These are phyloP conservation scores for Naganishia kalamii DNA, from an alignment of 768 basidiomycete genomes.

Conservation along the genomic window DNA sequence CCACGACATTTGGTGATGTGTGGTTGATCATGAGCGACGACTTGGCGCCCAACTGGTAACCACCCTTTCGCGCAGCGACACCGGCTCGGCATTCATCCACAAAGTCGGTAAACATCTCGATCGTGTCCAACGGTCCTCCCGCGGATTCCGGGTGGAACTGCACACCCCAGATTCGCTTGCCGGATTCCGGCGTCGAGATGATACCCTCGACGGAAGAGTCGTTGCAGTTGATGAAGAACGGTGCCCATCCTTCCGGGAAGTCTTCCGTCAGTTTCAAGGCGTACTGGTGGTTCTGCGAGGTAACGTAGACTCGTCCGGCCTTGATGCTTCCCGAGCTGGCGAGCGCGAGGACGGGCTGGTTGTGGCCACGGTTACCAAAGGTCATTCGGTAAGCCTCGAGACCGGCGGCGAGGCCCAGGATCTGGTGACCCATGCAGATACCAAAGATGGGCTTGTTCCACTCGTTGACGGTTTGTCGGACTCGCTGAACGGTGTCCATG, in stretches of 20 bases:
- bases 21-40: slow-evolving; percentile 23
- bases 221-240: slow-evolving; percentile 99
- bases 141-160: slow-evolving; percentile 99
- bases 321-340: slow-evolving; percentile 89
- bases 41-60: background rate
- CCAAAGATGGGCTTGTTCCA: slow-evolving; percentile 95
- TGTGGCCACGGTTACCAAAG: slow-evolving; percentile 98
- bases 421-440: slow-evolving; percentile 98
- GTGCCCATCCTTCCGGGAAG: slow-evolving; percentile 95
- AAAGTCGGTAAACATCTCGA: slow-evolving; percentile 98
- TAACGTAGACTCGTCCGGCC: slow-evolving; percentile 94
- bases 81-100: slow-evolving; percentile 64
- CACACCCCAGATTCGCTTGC: slow-evolving; percentile 91
- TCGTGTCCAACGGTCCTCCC: slow-evolving; percentile 96
- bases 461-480: slow-evolving; percentile 73
- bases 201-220: slow-evolving; percentile 97
- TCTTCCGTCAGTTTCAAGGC: slow-evolving; percentile 89
- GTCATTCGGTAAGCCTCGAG: slow-evolving; percentile 96
- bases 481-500: slow-evolving; percentile 71
- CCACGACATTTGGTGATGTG: slow-evolving; percentile 25
- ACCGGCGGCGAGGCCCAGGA: slow-evolving; percentile 95
- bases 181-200: slow-evolving; percentile 83
- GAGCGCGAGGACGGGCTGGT: slow-evolving; percentile 93
- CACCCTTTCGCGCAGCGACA: slow-evolving; percentile 9
- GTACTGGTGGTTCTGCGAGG: slow-evolving; percentile 84